phyloP scores from a whole-genome alignment of 2,329 filamentous ascomycete genomes.

The Metarhizium anisopliae region DNA sequence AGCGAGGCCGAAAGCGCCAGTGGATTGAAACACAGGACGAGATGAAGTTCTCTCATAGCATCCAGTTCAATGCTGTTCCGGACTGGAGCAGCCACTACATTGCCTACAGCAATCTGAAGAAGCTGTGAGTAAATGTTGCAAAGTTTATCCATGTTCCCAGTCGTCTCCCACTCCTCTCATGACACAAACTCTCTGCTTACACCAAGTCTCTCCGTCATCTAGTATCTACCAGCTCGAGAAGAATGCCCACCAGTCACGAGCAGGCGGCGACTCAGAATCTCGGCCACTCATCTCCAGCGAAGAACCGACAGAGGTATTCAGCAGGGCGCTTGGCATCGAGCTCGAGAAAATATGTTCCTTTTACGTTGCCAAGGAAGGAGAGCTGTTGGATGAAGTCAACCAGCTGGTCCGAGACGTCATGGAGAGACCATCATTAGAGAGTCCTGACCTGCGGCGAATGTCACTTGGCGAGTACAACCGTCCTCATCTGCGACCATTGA shows the following conservation, averaged over 20 bases:
- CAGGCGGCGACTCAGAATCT: conserved; percentile 66
- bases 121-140: conserved; percentile 56
- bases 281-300: conserved; percentile 68
- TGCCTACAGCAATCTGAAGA: conserved; percentile 97
- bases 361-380: conserved; percentile 79
- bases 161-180: not conserved
- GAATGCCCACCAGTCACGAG: conserved; percentile 54
- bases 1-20: conserved; percentile 54
- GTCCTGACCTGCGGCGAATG: conserved; percentile 24
- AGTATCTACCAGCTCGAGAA: conserved; percentile 96
- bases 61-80: conserved; percentile 99
- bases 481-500: conserved; percentile 20
- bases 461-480: conserved; percentile 17
- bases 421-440: conserved; percentile 46
- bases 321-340: conserved; percentile 73
- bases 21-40: conserved; percentile 68
- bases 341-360: conserved; percentile 92
- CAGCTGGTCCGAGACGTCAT: conserved; percentile 68
- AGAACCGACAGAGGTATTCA: conserved; percentile 76
- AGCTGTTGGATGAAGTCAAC: conserved; percentile 74
- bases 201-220: not conserved
- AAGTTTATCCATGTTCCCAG: not conserved
- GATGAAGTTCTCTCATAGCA: conserved; percentile 99
- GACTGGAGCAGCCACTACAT: conserved; percentile 99
- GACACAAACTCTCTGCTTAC: not conserved